Evolutionary conservation across 345 rosid genomes (phyloP).

Genomic region (Citrus medica): DNA sequence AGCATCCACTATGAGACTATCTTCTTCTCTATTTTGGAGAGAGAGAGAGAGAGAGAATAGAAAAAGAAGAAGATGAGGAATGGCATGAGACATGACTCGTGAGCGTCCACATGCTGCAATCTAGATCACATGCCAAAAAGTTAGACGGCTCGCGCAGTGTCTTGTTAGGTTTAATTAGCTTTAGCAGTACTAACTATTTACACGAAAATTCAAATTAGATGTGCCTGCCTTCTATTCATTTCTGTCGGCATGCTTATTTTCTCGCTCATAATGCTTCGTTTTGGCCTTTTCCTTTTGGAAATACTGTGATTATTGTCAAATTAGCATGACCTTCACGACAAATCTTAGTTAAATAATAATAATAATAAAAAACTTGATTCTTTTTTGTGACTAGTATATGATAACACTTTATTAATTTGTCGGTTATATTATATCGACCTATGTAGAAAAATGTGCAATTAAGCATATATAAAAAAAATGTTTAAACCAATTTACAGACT

Average conservation of each 20-base stretch:
- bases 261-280: neutral
- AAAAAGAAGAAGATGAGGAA: neutral
- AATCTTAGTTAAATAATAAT: no score
- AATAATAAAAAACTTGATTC: no score
- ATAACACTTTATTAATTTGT: no score
- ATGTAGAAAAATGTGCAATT: no score
- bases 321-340: no score
- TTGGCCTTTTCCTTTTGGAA: neutral
- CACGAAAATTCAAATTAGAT: neutral
- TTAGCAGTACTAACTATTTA: no score
- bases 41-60: neutral
- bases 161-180: neutral
- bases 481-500: no score
- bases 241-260: neutral
- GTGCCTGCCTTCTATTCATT: neutral
- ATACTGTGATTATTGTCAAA: neutral
- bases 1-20: conserved; percentile 1
- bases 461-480: no score
- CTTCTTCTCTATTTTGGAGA: neutral
- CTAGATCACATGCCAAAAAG: neutral
- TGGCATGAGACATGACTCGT: neutral
- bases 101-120: neutral
- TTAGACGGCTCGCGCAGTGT: neutral
- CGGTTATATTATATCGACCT: no score
- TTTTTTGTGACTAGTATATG: no score